Conservation (phyloP, 2,329 filamentous ascomycete genomes). For the Aureobasidium sp. region DNA sequence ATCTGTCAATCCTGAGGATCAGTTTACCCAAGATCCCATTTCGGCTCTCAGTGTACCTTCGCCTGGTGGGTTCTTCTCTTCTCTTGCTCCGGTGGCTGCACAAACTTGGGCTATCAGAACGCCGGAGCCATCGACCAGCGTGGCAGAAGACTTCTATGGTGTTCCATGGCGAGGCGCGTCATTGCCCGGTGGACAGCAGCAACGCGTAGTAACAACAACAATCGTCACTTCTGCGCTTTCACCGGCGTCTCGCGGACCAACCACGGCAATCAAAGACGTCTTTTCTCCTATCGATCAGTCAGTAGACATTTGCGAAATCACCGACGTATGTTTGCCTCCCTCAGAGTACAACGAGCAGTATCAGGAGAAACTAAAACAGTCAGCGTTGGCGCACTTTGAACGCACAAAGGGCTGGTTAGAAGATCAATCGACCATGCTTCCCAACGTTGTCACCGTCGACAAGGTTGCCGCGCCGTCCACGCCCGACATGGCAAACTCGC, state of each 20-base stretch:
- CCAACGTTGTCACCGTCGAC: neutral
- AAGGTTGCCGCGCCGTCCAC: slow-evolving; percentile 23
- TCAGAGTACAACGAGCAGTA: slow-evolving; percentile 71
- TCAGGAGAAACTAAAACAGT: slow-evolving; percentile 62
- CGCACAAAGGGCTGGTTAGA: slow-evolving; percentile 81
- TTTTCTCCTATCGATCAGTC: slow-evolving; percentile 31
- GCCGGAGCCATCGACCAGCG: slow-evolving; percentile 70
- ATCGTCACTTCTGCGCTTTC: slow-evolving; percentile 51
- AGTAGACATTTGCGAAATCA: slow-evolving; percentile 38
- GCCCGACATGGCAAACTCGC: slow-evolving; percentile 22
- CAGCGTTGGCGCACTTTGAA: slow-evolving; percentile 67
- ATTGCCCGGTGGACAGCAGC: slow-evolving; percentile 32
- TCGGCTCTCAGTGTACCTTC: slow-evolving; percentile 84
- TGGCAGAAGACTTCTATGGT: slow-evolving; percentile 87
- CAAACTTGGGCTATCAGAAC: slow-evolving; percentile 68
- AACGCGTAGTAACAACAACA: slow-evolving; percentile 50
- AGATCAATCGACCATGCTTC: slow-evolving; percentile 49
- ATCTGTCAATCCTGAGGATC: slow-evolving; percentile 18
- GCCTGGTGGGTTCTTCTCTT: slow-evolving; percentile 85
- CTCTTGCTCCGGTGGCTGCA: slow-evolving; percentile 65
- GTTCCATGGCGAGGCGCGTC: slow-evolving; percentile 56
- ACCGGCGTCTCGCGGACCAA: slow-evolving; percentile 47
- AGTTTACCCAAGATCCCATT: slow-evolving; percentile 54
- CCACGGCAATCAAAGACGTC: slow-evolving; percentile 55
- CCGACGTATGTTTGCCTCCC: slow-evolving; percentile 54